Evolutionary conservation across 2,329 filamentous ascomycete species (phyloP), one percentile per base, ranked within the genome.

Genomic region (Calycina marina): DNA sequence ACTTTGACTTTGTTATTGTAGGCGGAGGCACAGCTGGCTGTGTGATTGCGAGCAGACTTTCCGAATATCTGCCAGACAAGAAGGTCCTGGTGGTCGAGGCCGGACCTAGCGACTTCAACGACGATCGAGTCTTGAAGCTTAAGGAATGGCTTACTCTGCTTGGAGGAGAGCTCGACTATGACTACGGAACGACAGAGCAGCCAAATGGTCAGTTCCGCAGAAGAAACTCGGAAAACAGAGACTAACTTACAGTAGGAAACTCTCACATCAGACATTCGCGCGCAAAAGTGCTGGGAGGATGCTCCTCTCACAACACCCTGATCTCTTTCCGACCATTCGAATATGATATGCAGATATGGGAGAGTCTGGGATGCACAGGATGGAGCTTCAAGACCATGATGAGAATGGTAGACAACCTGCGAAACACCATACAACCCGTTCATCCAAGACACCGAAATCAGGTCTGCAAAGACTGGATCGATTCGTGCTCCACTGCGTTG

Each of bases 291-390:
- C 69, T 93, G 17, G 85, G 85, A 45, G 85, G 85, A 44, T 93
- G 85, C 66, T 92, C 84, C 27, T 88, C 80, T 38, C 85, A 93
- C 67, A 93, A 93, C 61, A 93, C 85, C 13, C 66, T 93, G 48
- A 93, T 93, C 56, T 90, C 81, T 12, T 93, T 93, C 70, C 73
- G 84, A 15, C 83, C 85, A 5, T 92, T 93, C 52, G 74, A 85
- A 56, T 86, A 92, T 56, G 85, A 93, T 57, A 72, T 81, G 60
- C 69, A 82, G 51, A 69, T 81, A 47, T 93, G 85, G 85, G 77
- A 86, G 49, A 70, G 69, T 18, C 64, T 82, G 50, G 85, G 85
- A 39, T 85, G 79, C 61, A 72, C 70, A 52, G 84, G 84, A 48
- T 93, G 85, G 85, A 73, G 70, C 50, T 93, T 92, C 60, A 74